Base-by-base conservation (phyloP, 306 rosid genomes). In the Rosa chinensis region DNA sequence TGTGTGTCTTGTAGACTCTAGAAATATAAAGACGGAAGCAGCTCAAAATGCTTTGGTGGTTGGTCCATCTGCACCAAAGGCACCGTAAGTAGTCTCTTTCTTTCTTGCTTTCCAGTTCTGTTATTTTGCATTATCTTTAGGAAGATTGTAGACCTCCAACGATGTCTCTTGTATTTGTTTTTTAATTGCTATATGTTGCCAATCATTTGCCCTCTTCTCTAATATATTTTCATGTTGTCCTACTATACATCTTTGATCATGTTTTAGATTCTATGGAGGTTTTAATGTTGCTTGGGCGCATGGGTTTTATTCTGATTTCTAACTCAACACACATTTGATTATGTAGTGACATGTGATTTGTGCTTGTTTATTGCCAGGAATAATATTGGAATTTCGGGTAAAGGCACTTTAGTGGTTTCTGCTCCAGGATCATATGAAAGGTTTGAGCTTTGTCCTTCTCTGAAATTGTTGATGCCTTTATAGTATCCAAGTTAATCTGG, bases 381-480 rank as follows among this genome's bases (percentile, higher is more conserved):
- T 39, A 85, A 86, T 74, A 76, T n/a, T 80, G 92, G 91, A 72
- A 89, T 85, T 80, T 86, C 86, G 8, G 85, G 96, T 72, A 89
- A 87, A 84, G 88, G 80, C 84, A 84, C 88, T 40, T 76, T 82
- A 7, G 72, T 88, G 73, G 62, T 90, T 66, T 77, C 97, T 74
- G 85, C 89, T 70, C 49, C 90, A 79, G 94, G 97, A 75, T 90
- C 94, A 79, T 89, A 97, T 81, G 96, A 95, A 81, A 93, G 99
- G 98, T 93, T 79, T 70, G 66, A 62, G 78, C 59, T 82, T 72
- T 80, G 20, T 83, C 23, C 58, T 56, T 78, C 13, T 49, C 80
- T 55, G 37, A 50, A 4, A 44, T 47, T 16, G n/a, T 47, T 45
- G 66, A 76, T 80, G 62, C 69, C 58, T 72, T 43, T 12, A 28